Evolutionary conservation across 257 asterid species (phyloP).

Genomic region (Solanum okadae): DNA sequence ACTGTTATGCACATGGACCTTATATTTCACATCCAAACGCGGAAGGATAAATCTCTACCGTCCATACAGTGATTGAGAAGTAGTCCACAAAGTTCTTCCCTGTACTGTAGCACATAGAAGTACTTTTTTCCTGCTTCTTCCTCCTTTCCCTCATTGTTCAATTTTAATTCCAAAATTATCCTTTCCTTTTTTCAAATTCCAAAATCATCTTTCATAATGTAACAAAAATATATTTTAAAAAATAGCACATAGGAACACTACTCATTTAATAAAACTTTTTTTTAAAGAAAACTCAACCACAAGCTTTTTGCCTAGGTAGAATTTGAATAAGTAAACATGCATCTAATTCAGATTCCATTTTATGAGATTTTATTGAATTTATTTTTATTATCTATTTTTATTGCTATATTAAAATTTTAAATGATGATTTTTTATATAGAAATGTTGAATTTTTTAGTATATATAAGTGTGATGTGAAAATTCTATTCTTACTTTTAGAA

Average conservation of each 20-base stretch:
- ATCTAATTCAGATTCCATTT: not conserved
- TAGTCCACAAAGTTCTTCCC: not conserved
- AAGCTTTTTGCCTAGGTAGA: not conserved
- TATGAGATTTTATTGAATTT: not conserved
- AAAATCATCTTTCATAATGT: not conserved
- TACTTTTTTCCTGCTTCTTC: not conserved
- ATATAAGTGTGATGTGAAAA: not conserved
- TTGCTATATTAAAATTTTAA: not conserved
- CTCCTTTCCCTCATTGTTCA: not conserved
- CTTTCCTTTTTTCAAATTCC: not conserved
- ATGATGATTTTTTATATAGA: not conserved
- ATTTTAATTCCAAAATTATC: not conserved
- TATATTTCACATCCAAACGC: not conserved
- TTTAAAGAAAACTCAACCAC: not conserved
- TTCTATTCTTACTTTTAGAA: not conserved
- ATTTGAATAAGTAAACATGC: not conserved
- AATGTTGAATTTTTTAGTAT: not conserved
- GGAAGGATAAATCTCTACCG: not conserved
- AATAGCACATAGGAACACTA: not conserved
- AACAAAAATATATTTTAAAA: not conserved
- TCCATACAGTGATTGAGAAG: not conserved
- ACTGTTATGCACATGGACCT: not conserved
- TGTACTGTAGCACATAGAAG: slow-evolving; percentile 4
- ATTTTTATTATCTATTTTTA: not conserved
- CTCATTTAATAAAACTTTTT: not conserved